A percentile compares a stretch with the other conserved stretches of the same genome.
Conservation (phyloP, 306 rosid genomes). For the Begonia fuchsioides region DNA sequence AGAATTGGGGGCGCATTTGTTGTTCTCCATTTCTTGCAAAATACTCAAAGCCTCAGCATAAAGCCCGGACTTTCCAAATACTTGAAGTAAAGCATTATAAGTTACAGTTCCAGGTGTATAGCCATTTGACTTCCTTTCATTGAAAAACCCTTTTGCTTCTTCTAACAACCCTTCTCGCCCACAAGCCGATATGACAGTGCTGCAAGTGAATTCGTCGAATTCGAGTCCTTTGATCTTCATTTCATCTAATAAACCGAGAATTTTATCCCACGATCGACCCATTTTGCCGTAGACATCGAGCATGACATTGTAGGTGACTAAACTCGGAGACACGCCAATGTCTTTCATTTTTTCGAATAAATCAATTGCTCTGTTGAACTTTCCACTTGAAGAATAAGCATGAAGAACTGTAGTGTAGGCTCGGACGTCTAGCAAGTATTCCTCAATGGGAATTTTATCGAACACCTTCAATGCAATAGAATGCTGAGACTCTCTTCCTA, state of each 20-base stretch:
- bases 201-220: slow-evolving; percentile 85
- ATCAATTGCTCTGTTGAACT: slow-evolving; percentile 55
- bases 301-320: slow-evolving; percentile 93
- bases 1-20: slow-evolving; percentile 52
- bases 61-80: slow-evolving; percentile 81
- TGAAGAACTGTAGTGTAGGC: slow-evolving; percentile 74
- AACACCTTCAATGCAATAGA: slow-evolving; percentile 62
- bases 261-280: slow-evolving; percentile 82
- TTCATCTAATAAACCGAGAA: slow-evolving; percentile 68
- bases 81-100: slow-evolving; percentile 71
- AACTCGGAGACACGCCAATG: slow-evolving; percentile 55
- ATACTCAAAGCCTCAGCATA: slow-evolving; percentile 64
- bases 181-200: slow-evolving; percentile 88
- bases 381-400: slow-evolving; percentile 57
- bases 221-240: slow-evolving; percentile 49
- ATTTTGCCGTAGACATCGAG: slow-evolving; percentile 91
- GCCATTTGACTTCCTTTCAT: slow-evolving; percentile 45
- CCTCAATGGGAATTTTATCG: slow-evolving; percentile 59
- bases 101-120: slow-evolving; percentile 74
- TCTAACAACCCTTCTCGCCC: slow-evolving; percentile 77
- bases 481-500: slow-evolving; percentile 87
- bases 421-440: slow-evolving; percentile 59
- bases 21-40: slow-evolving; percentile 76
- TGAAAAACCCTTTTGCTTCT: slow-evolving; percentile 72
- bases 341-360: slow-evolving; percentile 62